These are phyloP conservation scores for Chrysochromulina tobinii DNA, from an alignment of 78 protist genomes.

Conservation along the genomic window DNA sequence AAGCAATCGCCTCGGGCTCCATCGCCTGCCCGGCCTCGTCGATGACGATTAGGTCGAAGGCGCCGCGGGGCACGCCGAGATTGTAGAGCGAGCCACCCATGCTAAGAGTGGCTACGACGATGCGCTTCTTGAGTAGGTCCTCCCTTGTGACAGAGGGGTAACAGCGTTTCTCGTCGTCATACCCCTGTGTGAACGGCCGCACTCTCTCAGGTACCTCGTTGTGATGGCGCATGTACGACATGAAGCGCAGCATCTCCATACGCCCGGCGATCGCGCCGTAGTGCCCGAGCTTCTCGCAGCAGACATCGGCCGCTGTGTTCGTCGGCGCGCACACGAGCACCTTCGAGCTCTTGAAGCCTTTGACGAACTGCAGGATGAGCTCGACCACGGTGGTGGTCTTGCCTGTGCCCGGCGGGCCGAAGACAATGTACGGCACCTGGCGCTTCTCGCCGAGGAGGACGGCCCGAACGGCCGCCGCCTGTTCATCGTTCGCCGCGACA, in stretches of 20 bases:
- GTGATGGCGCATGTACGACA: neutral
- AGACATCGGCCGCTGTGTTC: slow-evolving; percentile 40
- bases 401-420: slow-evolving; percentile 54
- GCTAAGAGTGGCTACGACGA: slow-evolving; percentile 9
- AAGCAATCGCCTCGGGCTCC: slow-evolving; percentile 43
- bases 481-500: neutral
- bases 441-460: neutral
- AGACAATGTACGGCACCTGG: slow-evolving; percentile 19
- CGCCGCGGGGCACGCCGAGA: neutral
- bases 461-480: neutral
- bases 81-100: neutral
- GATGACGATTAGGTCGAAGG: slow-evolving; percentile 29
- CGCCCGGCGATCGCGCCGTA: neutral
- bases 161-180: neutral
- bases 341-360: neutral
- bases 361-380: neutral
- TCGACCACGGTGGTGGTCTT: slow-evolving; percentile 41
- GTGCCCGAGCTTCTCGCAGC: neutral
- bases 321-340: slow-evolving; percentile 47
- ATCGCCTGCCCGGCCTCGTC: slow-evolving; percentile 55
- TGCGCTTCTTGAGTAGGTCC: neutral
- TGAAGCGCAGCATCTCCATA: neutral
- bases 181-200: neutral
- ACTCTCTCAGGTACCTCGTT: neutral
- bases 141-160: too few species aligned